phyloP scores from a whole-genome alignment of 2,329 filamentous ascomycete species.

The Aspergillus calidoustus region DNA sequence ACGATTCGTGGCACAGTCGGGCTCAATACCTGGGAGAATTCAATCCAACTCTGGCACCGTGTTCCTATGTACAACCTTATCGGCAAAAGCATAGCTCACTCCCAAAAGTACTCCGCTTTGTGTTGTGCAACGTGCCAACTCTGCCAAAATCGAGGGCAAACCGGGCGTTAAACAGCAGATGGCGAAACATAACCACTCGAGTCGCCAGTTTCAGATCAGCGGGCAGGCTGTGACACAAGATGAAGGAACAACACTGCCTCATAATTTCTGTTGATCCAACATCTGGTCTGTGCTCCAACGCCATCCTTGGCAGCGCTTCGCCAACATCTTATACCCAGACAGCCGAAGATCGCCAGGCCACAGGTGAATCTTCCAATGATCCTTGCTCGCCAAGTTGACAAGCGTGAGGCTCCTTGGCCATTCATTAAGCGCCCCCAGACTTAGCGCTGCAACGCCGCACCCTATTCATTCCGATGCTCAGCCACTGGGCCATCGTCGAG shows the following conservation, averaged over 20 bases:
- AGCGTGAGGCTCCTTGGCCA: neutral
- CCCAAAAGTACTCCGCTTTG: no score
- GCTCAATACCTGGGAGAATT: no score
- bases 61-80: no score
- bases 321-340: neutral
- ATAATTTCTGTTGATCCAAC: neutral
- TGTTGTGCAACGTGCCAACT: no score
- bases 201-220: neutral
- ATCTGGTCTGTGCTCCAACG: neutral
- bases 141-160: no score
- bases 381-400: neutral
- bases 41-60: no score
- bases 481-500: no score
- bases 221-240: neutral
- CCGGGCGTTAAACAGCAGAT: no score
- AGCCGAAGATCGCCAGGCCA: neutral
- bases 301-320: neutral
- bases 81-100: no score
- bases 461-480: neutral
- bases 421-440: neutral
- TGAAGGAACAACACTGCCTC: neutral
- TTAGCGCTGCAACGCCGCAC: neutral
- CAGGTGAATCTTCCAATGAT: neutral
- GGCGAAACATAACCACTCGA: no score
- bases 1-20: no score